Percentiles rank a stretch among this genome's conserved stretches.
Conservation (phyloP, 352 stramenopile genomes). For the Globisporangium camurandrum region DNA sequence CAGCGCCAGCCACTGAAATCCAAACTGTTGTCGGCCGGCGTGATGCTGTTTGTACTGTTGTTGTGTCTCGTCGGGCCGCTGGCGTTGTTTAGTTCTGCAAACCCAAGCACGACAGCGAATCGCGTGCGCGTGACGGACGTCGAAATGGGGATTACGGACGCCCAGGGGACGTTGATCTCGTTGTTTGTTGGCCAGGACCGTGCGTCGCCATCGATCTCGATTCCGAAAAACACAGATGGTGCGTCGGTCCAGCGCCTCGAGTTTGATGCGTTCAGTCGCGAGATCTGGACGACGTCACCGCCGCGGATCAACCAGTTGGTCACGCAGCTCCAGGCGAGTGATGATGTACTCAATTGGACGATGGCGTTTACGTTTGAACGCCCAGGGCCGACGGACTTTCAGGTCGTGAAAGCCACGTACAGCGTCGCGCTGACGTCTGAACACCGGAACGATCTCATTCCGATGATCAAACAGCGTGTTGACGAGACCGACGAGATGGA, state of each 20-base stretch:
- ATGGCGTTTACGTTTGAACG: slow-evolving; percentile 63
- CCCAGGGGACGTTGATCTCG: slow-evolving; percentile 63
- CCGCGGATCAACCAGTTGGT: slow-evolving; percentile 67
- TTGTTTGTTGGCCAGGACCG: slow-evolving; percentile 70
- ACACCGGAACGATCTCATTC: slow-evolving; percentile 57
- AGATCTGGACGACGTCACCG: slow-evolving; percentile 69
- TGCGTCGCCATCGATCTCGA: slow-evolving; percentile 59
- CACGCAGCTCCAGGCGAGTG: slow-evolving; percentile 55
- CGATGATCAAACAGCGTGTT: slow-evolving; percentile 67
- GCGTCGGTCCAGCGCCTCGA: slow-evolving; percentile 72
- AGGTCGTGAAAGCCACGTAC: slow-evolving; percentile 52
- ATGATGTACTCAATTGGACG: slow-evolving; percentile 67
- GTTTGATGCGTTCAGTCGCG: slow-evolving; percentile 67
- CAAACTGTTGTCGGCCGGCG: slow-evolving; percentile 64
- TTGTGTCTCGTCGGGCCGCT: slow-evolving; percentile 72
- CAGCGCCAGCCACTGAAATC: slow-evolving; percentile 51
- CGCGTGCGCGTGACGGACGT: slow-evolving; percentile 53
- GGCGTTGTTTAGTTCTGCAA: slow-evolving; percentile 82
- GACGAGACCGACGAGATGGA: slow-evolving; percentile 15
- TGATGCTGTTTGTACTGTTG: slow-evolving; percentile 75
- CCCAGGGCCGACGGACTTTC: slow-evolving; percentile 46
- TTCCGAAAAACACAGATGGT: slow-evolving; percentile 62
- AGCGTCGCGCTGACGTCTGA: slow-evolving; percentile 32
- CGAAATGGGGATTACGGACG: slow-evolving; percentile 65
- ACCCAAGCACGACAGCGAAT: slow-evolving; percentile 73